Base-by-base conservation (phyloP, 805 yeast species). In the Candida pseudoglaebosa region DNA sequence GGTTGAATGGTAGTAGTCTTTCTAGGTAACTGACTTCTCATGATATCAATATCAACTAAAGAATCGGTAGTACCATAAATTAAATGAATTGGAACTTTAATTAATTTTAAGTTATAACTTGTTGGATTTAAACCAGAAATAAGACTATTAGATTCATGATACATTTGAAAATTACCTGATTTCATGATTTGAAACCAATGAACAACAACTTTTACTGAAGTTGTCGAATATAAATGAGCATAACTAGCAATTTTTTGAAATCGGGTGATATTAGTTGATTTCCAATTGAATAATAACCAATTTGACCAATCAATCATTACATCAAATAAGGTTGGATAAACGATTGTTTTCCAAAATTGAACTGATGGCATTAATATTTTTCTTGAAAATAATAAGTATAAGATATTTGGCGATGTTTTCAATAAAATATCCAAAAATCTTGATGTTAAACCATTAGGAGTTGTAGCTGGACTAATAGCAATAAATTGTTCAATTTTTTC, bases 111-210 rank as follows among this genome's bases (percentile, higher is more conserved):
- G 2, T 73, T 73, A 39, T 68, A 69, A 34, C 60, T 56, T 16
- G 64, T 54, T 1, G 74, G 66, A 24, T 52, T 52, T 34, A 61
- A 47, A n/a, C 59, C 61, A 5, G 61, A 46, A 13, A 46, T 34
- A 15, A 36, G 38, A 5, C 46, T 32, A 22, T 33, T 36, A 7
- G 54, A 24, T 32, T 87, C 95, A 52, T 85, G 93, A 61, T 80
- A 91, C 95, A 93, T 84, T 59, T 90, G 96, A 59, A 91, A 90
- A 34, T 76, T 73, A 33, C 77, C 77, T 5, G 84, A 71, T 37
- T 82, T 71, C 44, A 91, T 85, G 38, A 91, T 90, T 61, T 88
- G 96, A 53, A 88, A 87, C 96, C 96, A 88, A 61, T 88, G 96
- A n/a, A 89, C 97, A 32, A 88, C 89, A 7, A 85, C 77, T 59